These are phyloP conservation scores for Salisapilia sapeloensis DNA, from an alignment of 352 stramenopile genomes.

Conservation along the genomic window DNA sequence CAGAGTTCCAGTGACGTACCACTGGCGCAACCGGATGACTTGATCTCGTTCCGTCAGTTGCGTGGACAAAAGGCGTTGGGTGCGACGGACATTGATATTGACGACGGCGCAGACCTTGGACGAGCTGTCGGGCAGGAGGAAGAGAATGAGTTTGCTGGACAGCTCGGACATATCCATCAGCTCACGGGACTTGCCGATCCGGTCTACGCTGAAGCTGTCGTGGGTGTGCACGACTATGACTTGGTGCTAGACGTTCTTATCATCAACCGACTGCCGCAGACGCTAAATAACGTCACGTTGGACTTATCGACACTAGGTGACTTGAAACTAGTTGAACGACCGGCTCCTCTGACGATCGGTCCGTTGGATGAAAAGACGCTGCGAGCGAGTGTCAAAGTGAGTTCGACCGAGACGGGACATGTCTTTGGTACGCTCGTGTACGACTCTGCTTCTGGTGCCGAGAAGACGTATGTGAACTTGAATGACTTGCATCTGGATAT, in stretches of 20 bases:
- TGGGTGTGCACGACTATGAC: constrained; percentile 99
- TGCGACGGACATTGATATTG: constrained; percentile 93
- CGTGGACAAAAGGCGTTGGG: constrained; percentile 84
- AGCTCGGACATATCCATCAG: constrained; percentile 96
- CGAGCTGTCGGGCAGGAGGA: constrained; percentile 85
- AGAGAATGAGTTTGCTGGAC: constrained; percentile 76
- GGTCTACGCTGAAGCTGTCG: constrained; percentile 98
- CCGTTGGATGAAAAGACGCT: constrained; percentile 95
- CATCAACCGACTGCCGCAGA: constrained; percentile 97
- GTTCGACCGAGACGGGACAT: constrained; percentile 98
- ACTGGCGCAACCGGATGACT: constrained; percentile 81
- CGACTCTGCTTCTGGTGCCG: constrained; percentile 87
- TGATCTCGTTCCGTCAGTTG: constrained; percentile 97
- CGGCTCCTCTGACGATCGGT: constrained; percentile 94
- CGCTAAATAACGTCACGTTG: constrained; percentile 96
- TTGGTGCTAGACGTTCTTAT: constrained; percentile 98
- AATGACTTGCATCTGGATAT: constrained; percentile 99
- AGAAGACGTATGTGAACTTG: constrained; percentile 98
- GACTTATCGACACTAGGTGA: constrained; percentile 99
- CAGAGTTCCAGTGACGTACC: constrained; percentile 31
- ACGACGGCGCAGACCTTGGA: constrained; percentile 94
- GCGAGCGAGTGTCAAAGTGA: constrained; percentile 99
- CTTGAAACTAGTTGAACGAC: constrained; percentile 98
- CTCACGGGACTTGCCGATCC: constrained; percentile 98
- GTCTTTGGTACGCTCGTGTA: constrained; percentile 99